A percentile compares a stretch with the other conserved stretches of the same genome.
These are phyloP conservation scores for Aspergillus leporis DNA, from an alignment of 495 filamentous ascomycete genomes.

Conservation along the genomic window DNA sequence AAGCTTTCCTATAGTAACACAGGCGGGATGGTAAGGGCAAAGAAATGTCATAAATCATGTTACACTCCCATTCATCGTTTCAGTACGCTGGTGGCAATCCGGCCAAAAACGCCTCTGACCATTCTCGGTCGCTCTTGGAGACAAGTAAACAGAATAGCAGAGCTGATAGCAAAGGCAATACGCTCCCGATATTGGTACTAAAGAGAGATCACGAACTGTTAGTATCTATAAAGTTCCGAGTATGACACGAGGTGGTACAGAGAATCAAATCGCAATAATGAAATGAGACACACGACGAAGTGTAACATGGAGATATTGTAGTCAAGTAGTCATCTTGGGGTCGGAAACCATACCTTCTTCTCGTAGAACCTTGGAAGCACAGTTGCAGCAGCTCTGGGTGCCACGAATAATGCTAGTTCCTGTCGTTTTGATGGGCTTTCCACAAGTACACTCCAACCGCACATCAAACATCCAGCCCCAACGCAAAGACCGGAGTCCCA, in stretches of 20 bases:
- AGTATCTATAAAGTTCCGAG: constrained; percentile 15
- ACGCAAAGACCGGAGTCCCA: constrained; percentile 75
- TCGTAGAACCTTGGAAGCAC: constrained; percentile 74
- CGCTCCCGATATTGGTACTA: constrained; percentile 77
- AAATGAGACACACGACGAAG: constrained; percentile 9
- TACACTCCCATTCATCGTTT: constrained; percentile 16
- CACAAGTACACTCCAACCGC: constrained; percentile 82
- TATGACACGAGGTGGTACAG: not conserved
- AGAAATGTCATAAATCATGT: not conserved
- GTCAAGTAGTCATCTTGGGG: not conserved
- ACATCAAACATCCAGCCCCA: constrained; percentile 70
- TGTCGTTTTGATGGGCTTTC: constrained; percentile 69
- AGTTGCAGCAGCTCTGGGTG: constrained; percentile 77
- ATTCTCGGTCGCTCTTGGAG: constrained; percentile 62
- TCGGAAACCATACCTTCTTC: constrained; percentile 48
- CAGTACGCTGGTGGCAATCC: constrained; percentile 59
- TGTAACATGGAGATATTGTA: constrained; percentile 2
- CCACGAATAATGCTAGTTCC: constrained; percentile 84
- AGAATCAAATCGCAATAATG: constrained; percentile 2
- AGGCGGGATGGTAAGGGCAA: too few species aligned
- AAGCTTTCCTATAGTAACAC: not conserved
- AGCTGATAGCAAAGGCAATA: constrained; percentile 68
- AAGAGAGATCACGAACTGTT: constrained; percentile 25
- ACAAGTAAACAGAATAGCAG: constrained; percentile 73
- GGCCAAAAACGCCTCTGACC: constrained; percentile 76